phyloP scores from a whole-genome alignment of 2,329 filamentous ascomycete species.

The Scleromitrula shiraiana region DNA sequence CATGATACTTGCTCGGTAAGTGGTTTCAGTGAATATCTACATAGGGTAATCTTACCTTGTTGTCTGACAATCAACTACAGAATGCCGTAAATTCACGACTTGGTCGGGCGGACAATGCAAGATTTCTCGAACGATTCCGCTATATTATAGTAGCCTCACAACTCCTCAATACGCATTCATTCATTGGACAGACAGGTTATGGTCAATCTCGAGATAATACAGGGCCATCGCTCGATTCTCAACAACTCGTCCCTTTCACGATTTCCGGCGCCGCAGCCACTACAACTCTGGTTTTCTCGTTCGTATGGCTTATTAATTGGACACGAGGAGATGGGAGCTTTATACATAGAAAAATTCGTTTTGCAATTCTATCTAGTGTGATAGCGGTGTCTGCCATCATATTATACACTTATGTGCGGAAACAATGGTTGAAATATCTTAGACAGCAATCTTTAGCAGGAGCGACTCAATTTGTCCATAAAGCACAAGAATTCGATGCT shows the following conservation, averaged over 20 bases:
- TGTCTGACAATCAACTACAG: constrained; percentile 34
- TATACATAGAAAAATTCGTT: constrained; percentile 48
- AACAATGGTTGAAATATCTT: constrained; percentile 75
- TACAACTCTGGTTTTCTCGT: constrained; percentile 50
- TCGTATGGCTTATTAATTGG: constrained; percentile 62
- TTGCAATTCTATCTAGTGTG: constrained; percentile 38
- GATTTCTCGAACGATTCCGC: constrained; percentile 86
- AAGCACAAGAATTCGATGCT: constrained; percentile 74
- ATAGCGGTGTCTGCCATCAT: constrained; percentile 44
- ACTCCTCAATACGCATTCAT: constrained; percentile 65
- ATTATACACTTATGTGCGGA: constrained; percentile 64
- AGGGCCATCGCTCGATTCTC: constrained; percentile 14
- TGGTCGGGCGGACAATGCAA: constrained; percentile 69
- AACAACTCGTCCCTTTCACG: constrained; percentile 40
- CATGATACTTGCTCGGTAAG: constrained; percentile 46
- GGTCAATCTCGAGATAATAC: constrained; percentile 18
- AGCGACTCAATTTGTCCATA: constrained; percentile 60
- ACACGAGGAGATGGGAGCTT: constrained; percentile 44
- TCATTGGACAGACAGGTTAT: constrained; percentile 34
- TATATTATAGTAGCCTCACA: constrained; percentile 92
- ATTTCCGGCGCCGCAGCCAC: constrained; percentile 59
- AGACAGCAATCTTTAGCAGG: constrained; percentile 65
- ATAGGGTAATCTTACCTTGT: background rate
- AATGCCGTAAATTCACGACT: constrained; percentile 64
- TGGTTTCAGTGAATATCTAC: constrained; percentile 5